phyloP scores from a whole-genome alignment of 805 yeast genomes.

The Spathaspora hagerdaliae region DNA sequence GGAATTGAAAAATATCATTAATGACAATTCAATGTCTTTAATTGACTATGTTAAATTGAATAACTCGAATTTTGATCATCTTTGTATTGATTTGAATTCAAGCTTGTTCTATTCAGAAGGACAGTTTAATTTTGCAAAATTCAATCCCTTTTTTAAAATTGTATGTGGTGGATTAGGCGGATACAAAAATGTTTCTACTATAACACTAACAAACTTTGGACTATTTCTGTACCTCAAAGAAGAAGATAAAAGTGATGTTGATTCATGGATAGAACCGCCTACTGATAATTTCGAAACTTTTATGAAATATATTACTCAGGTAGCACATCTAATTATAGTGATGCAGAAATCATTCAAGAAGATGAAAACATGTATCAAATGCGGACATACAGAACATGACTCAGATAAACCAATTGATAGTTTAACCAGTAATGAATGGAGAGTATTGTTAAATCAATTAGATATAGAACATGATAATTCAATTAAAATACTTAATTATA shows the following conservation, averaged over 20 bases:
- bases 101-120: constrained; percentile 30
- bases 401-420: constrained; percentile 7
- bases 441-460: constrained; percentile 15
- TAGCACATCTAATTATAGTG: constrained; percentile 19
- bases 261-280: constrained; percentile 17
- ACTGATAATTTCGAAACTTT: constrained; percentile 18
- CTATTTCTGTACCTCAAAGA: constrained; percentile 16
- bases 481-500: constrained; percentile 2
- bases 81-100: constrained; percentile 49
- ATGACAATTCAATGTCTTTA: constrained; percentile 45
- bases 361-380: constrained; percentile 28
- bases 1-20: constrained; percentile 33
- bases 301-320: constrained; percentile 14
- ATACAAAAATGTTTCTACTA: constrained; percentile 20
- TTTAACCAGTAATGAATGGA: constrained; percentile 15
- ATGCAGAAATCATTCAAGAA: constrained; percentile 19
- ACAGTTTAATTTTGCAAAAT: constrained; percentile 28
- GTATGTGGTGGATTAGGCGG: constrained; percentile 34
- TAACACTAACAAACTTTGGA: constrained; percentile 30
- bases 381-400: constrained; percentile 22
- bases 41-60: constrained; percentile 42
- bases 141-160: constrained; percentile 23
- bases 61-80: constrained; percentile 25
- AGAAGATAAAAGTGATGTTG: constrained; percentile 13
- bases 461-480: constrained; percentile 4